phyloP scores from a whole-genome alignment of 75 land plant genomes.

The Cryptomeria japonica region DNA sequence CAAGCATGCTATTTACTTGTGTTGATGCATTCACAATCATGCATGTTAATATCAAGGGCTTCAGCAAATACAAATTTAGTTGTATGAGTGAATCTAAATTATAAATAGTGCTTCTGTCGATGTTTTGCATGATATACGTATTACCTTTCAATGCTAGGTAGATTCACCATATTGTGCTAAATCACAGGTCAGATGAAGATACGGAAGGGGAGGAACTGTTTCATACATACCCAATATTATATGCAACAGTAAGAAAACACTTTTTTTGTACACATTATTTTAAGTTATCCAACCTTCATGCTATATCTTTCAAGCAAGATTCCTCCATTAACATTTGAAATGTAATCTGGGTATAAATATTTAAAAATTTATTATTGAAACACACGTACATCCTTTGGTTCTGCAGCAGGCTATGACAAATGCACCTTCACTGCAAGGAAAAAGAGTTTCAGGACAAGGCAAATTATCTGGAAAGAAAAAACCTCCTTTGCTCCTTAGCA shows the following conservation, averaged over 20 bases:
- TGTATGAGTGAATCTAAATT: no score
- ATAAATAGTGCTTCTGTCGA: no score
- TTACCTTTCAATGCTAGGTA: background rate
- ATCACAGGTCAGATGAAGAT: conserved; percentile 44
- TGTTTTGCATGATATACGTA: no score
- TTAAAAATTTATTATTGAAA: background rate
- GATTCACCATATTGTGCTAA: background rate
- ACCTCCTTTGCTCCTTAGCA: conserved; percentile 13
- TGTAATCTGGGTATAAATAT: background rate
- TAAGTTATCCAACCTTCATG: background rate
- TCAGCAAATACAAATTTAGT: no score
- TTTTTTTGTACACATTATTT: background rate
- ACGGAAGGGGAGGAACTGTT: conserved; percentile 22
- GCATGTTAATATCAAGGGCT: no score
- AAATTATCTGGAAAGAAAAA: conserved; percentile 32
- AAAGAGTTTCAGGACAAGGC: background rate
- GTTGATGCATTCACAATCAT: no score
- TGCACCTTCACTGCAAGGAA: background rate
- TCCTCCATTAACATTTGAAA: background rate
- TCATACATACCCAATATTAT: conserved; percentile 15
- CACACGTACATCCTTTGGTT: background rate
- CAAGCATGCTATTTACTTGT: no score
- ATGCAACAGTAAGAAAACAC: conserved; percentile 18
- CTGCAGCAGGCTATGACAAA: conserved; percentile 6
- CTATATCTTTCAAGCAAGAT: background rate